Conservation (phyloP, 495 filamentous ascomycete species). For the Lasiosphaeria hispida region DNA sequence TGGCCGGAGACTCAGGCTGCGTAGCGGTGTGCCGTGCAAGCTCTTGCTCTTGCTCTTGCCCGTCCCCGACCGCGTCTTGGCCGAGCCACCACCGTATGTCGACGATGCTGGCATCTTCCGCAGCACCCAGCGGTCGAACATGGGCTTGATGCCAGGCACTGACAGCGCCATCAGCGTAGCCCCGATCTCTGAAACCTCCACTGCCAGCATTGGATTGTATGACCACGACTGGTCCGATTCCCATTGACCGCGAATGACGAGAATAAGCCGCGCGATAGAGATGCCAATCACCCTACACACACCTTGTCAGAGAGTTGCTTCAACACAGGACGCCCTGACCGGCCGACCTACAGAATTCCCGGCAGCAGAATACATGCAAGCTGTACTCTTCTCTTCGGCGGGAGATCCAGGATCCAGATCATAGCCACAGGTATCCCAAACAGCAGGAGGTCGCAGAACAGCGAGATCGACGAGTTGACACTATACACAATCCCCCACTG, state of each 20-base stretch:
- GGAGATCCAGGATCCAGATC: constrained; percentile 38
- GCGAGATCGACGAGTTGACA: constrained; percentile 42
- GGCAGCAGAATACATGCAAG: constrained; percentile 44
- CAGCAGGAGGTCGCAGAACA: constrained; percentile 45
- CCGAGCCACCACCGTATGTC: neutral
- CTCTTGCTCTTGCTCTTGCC: constrained; percentile 1
- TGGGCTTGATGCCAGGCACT: constrained; percentile 43
- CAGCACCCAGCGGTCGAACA: constrained; percentile 31
- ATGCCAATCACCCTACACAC: constrained; percentile 40
- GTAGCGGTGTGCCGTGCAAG: constrained; percentile 2
- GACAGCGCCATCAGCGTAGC: constrained; percentile 46
- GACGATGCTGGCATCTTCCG: neutral
- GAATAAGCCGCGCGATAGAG: constrained; percentile 41
- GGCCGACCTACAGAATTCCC: constrained; percentile 39
- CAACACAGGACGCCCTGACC: too few relatives aligned
- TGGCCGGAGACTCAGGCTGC: neutral
- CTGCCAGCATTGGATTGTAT: constrained; percentile 45
- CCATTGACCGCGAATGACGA: constrained; percentile 44
- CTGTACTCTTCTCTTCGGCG: constrained; percentile 35
- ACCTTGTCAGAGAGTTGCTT: neutral
- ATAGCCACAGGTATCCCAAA: constrained; percentile 44
- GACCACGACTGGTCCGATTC: constrained; percentile 41
- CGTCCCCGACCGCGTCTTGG: neutral
- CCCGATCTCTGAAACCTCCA: constrained; percentile 46
- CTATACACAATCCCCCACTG: constrained; percentile 46